Percentiles rank a stretch among this genome's conserved stretches.
Conservation (phyloP, 192 early-diverging fungal genomes). For the Backusella mclennaniae region DNA sequence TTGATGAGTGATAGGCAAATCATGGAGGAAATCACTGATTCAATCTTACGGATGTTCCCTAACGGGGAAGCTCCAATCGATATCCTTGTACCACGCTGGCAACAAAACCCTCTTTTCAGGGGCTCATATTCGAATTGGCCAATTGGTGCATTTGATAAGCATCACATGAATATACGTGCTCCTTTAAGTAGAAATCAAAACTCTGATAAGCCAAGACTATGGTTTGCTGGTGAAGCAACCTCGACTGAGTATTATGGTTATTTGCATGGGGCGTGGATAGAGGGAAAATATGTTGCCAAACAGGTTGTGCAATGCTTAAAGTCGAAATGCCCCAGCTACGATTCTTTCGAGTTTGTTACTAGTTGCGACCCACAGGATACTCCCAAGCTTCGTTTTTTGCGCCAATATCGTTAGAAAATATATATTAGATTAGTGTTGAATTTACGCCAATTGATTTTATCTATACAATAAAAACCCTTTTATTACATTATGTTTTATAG, state of each 20-base stretch:
- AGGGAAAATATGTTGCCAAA: conserved; percentile 23
- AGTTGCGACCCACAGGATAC: background rate
- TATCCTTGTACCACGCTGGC: conserved; percentile 41
- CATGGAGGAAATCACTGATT: conserved; percentile 14
- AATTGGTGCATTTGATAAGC: conserved; percentile 22
- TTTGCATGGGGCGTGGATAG: conserved; percentile 42
- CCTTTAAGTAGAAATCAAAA: conserved; percentile 16
- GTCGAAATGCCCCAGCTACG: background rate
- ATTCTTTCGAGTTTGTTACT: conserved; percentile 8
- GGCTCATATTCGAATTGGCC: conserved; percentile 45
- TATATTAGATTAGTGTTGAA: background rate
- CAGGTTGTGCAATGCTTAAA: conserved; percentile 19
- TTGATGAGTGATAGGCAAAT: conserved; percentile 11
- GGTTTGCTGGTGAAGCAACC: conserved; percentile 43
- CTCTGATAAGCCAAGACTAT: conserved; percentile 19
- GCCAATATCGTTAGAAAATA: background rate
- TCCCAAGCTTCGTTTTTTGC: background rate
- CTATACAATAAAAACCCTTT: background rate
- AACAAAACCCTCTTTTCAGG: conserved; percentile 36
- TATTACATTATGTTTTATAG: too few relatives aligned
- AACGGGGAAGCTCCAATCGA: conserved; percentile 15
- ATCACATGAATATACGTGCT: conserved; percentile 37
- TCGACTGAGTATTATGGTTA: conserved; percentile 35
- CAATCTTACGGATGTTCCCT: conserved; percentile 27
- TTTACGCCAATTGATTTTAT: background rate